Conservation (phyloP, 345 rosid species). For the Eucalyptus polybractea region DNA sequence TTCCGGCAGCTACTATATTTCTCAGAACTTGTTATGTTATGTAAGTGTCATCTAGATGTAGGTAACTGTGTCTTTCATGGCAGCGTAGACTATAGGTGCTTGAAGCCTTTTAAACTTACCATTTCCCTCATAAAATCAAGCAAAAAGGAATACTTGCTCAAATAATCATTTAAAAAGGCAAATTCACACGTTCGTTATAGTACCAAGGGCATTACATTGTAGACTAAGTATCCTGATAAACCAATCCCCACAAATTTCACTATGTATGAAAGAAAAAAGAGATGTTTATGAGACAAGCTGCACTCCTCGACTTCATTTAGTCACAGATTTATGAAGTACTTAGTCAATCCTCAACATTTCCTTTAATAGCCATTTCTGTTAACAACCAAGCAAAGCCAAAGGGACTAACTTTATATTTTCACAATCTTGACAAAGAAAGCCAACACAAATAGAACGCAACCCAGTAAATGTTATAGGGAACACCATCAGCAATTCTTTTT, state of each 20-base stretch:
- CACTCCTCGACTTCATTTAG: neutral
- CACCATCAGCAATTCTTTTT: neutral
- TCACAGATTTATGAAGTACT: neutral
- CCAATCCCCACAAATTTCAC: neutral
- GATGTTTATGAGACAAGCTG: neutral
- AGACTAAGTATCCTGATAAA: neutral
- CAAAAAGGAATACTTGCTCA: neutral
- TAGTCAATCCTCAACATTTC: neutral
- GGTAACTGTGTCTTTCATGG: neutral
- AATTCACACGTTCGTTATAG: neutral
- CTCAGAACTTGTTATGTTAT: neutral
- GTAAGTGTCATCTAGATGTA: neutral
- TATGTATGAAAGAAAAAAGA: neutral
- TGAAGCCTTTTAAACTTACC: neutral
- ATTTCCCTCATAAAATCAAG: neutral
- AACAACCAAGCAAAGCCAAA: neutral
- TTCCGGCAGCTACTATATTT: neutral
- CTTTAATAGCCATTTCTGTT: neutral
- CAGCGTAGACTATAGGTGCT: neutral
- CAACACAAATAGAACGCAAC: neutral
- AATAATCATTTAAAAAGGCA: neutral
- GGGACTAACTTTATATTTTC: neutral
- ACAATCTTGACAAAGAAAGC: neutral
- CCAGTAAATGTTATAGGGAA: neutral
- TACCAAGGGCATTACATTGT: neutral